These are phyloP conservation scores for Cercospora zeina DNA, from an alignment of 2,329 filamentous ascomycete genomes.

Conservation along the genomic window DNA sequence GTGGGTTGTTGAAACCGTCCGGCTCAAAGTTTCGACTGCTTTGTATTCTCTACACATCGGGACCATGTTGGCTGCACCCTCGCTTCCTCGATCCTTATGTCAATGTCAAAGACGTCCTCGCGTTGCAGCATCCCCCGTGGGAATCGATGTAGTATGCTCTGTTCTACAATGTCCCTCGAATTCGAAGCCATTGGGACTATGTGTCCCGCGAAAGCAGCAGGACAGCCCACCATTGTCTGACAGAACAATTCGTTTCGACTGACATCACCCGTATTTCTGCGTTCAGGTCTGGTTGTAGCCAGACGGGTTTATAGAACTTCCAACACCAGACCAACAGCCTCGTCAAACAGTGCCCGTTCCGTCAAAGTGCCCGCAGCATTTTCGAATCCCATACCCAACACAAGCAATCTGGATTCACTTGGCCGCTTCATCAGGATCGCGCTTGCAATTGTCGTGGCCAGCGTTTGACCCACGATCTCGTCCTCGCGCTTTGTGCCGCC, in stretches of 20 bases:
- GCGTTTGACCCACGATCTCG: conserved; percentile 74
- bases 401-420: conserved; percentile 58
- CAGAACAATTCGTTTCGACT: not conserved
- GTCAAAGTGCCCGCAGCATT: conserved; percentile 36
- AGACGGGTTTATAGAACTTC: conserved; percentile 30
- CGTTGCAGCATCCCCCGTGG: not conserved
- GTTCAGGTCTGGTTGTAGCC: not conserved
- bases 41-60: not conserved
- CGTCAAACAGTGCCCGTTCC: conserved; percentile 45
- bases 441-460: conserved; percentile 85
- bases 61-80: not conserved
- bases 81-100: not conserved
- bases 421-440: conserved; percentile 71
- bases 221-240: not conserved
- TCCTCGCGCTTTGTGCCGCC: conserved; percentile 80
- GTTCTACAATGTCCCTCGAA: not conserved
- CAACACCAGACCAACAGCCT: conserved; percentile 40
- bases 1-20: not conserved
- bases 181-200: not conserved
- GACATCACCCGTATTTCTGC: not conserved
- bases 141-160: not conserved
- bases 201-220: not conserved
- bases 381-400: conserved; percentile 60
- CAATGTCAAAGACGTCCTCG: not conserved
- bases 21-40: not conserved